Base-by-base conservation (phyloP, 345 rosid species). In the Streptanthus diversifolius region DNA sequence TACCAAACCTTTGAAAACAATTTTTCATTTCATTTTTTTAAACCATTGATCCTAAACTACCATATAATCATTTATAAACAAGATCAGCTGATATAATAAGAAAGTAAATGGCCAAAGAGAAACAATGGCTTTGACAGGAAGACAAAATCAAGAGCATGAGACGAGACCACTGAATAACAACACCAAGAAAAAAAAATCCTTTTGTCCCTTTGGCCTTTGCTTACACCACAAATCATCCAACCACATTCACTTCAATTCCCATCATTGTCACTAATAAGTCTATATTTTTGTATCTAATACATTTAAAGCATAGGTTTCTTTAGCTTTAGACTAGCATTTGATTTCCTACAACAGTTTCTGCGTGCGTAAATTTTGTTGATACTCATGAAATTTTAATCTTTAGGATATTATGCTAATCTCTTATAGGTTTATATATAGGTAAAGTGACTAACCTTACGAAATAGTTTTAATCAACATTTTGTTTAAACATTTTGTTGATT, bases 171-270 rank as follows among this genome's bases (percentile, higher is more conserved):
- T 41, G 32, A 25, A 15, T 51, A 54, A 53, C 55, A 25, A 27
- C 52, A 66, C 66, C 78, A 49, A 40, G 35, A 72, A 18, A 24
- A 12, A 72, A 18, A 24, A 12, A 58, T 18, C 25, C 37, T 72
- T 63, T 55, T 55, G 77, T 44, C 27, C 12, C 75, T 66, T 68
- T 56, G 85, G 73, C 83, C 91, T 81, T 92, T 92, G 96, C 98
- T 92, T 92, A 85, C 64, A 79, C 87, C 83, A 80, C 88, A 92
- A 92, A 90, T 85, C 90, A 90, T 82, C 86, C 80, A 86, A 84
- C 88, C 40, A 64, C 86, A 72, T 68, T 80, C 75, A 72, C 70
- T 67, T 49, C 47, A 61, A 35, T 54, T 58, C 18, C 55, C 60
- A 35, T 62, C 79, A 68, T 66, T 57, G 36, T 48, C 69, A 63